Evolutionary conservation across 1,139 yeast genomes (phyloP), one percentile per base, ranked within the genome.

Genomic region (Yamadazyma triangularis): DNA sequence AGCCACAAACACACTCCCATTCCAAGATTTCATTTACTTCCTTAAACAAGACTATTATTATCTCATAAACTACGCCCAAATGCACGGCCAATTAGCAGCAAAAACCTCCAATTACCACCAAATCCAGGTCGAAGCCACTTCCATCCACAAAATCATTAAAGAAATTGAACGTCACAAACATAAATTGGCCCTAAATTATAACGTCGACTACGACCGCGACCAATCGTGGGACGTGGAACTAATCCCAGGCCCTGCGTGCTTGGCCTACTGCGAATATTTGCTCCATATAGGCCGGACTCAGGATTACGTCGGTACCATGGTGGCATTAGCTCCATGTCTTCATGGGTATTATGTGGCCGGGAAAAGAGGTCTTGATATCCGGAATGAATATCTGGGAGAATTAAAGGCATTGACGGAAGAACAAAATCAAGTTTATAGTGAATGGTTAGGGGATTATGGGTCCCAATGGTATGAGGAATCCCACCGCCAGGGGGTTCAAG

Each of bases 291-390:
- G 82, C 2, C 56, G 60, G 21, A 58, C 53, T 25, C 67, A 65
- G 24, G 82, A 79, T 48, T 82, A 79, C 70, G 53, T 79, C 23
- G 84, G 80, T 15, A 68, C 81, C 30, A 74, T 76, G 38, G 70
- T 79, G 5, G 85, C 93, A 0, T 56, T 84, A 31, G 73, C 88
- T 2, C 94, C 95, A 0, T 85, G 95, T 53, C 58, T 83, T 26
- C 73, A 79, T 50, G 95, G 95, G 1, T 83, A 82, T 51, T 72
- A 72, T 23, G 71, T 74, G 34, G 79, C 84, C 0, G 72, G 63
- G 0, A 28, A 31, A 1, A 51, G 44, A 34, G 71, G 63, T 1
- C 34, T 36, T 10, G 20, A 34, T 4, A 30, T 48, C 2, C 36
- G 55, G 22, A 36, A 34, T 41, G n/a, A n/a, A n/a, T n/a, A n/a